Conservation (phyloP, 768 basidiomycete species). For the Mycena venus region DNA sequence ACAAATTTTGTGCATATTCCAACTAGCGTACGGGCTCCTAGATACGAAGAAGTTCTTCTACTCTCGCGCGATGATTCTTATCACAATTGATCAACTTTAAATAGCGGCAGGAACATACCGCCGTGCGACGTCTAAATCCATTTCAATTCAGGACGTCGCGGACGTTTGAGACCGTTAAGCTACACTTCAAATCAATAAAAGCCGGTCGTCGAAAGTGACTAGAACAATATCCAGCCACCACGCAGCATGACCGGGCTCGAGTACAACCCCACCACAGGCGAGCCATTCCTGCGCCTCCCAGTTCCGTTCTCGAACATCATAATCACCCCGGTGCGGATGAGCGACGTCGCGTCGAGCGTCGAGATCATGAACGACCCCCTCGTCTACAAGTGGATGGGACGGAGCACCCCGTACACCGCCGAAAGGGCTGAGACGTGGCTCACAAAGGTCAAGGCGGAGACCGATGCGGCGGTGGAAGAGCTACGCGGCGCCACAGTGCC, state of each 20-base stretch:
- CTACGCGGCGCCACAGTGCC: neutral
- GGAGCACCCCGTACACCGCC: neutral
- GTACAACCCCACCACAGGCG: constrained; percentile 53
- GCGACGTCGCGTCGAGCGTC: constrained; percentile 48
- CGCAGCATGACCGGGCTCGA: constrained; percentile 34
- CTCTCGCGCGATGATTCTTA: no score
- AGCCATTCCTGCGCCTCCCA: constrained; percentile 65
- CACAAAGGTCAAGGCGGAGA: constrained; percentile 16
- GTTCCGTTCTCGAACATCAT: constrained; percentile 59
- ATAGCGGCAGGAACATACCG: no score
- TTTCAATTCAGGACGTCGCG: no score
- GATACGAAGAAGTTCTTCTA: no score
- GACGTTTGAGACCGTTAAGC: no score
- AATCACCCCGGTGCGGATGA: constrained; percentile 62
- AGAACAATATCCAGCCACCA: no score
- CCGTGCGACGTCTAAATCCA: no score
- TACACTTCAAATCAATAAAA: no score
- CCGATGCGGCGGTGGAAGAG: constrained; percentile 7
- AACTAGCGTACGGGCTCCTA: no score
- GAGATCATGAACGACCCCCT: constrained; percentile 22
- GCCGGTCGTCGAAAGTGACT: no score
- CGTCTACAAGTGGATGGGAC: constrained; percentile 21
- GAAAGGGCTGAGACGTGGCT: constrained; percentile 24
- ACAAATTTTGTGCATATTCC: no score
- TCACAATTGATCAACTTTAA: no score